Conservation (phyloP, 345 rosid genomes). For the Linum lewisii region DNA sequence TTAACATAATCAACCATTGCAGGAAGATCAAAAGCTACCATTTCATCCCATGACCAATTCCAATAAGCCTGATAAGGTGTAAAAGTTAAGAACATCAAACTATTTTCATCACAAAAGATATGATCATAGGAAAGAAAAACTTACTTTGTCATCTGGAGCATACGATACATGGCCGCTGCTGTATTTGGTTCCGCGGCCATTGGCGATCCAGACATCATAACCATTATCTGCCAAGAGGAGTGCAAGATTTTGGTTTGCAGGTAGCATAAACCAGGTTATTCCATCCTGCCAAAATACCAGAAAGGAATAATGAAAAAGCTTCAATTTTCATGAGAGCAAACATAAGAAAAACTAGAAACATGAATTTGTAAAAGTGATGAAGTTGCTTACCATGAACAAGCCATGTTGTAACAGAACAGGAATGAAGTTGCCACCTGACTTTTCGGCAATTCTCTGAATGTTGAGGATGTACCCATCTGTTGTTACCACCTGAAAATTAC, state of each 20-base stretch:
- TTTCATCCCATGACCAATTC: slow-evolving; percentile 56
- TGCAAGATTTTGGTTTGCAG: slow-evolving; percentile 35
- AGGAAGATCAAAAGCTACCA: slow-evolving; percentile 43
- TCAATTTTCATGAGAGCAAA: not conserved
- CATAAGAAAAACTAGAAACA: not conserved
- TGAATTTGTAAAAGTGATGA: not conserved
- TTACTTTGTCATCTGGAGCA: slow-evolving; percentile 20
- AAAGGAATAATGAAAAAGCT: not conserved
- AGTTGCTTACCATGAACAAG: slow-evolving; percentile 27
- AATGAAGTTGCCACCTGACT: slow-evolving; percentile 18
- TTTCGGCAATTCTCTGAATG: slow-evolving; percentile 41
- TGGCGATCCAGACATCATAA: slow-evolving; percentile 38
- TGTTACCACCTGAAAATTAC: slow-evolving; percentile 37
- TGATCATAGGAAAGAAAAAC: not conserved
- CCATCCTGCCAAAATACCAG: slow-evolving; percentile 32
- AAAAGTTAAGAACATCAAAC: not conserved
- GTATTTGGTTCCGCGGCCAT: slow-evolving; percentile 36
- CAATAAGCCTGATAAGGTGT: slow-evolving; percentile 31
- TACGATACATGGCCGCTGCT: slow-evolving; percentile 33
- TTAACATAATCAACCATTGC: slow-evolving; percentile 32
- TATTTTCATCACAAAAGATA: not conserved
- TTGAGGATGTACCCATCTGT: slow-evolving; percentile 48
- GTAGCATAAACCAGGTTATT: slow-evolving; percentile 29
- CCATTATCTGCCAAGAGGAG: slow-evolving; percentile 46
- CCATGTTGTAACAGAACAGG: slow-evolving; percentile 52